Conservation (phyloP, 75 land plant species). For the Pinus tabuliformis region DNA sequence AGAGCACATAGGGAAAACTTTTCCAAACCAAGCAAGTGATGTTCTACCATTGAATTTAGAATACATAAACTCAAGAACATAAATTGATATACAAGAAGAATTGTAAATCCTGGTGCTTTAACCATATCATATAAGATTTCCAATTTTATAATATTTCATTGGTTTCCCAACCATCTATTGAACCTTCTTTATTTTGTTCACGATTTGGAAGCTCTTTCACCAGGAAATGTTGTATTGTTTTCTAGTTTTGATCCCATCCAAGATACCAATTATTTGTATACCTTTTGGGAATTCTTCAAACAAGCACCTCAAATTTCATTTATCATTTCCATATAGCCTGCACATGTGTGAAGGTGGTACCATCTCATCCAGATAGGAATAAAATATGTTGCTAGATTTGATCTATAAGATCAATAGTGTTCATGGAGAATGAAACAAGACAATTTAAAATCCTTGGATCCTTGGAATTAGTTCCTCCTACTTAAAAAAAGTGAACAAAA, state of each 20-base stretch:
- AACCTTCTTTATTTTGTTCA: neutral
- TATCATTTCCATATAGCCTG: slow-evolving; percentile 66
- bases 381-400: slow-evolving; percentile 76
- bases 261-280: slow-evolving; percentile 92
- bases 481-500: too few species aligned
- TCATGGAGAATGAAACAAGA: too few species aligned
- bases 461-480: too few species aligned
- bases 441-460: too few species aligned
- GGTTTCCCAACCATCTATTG: neutral
- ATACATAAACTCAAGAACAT: neutral
- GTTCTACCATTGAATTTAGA: neutral
- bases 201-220: slow-evolving; percentile 23
- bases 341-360: slow-evolving; percentile 90
- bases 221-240: slow-evolving; percentile 57
- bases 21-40: neutral
- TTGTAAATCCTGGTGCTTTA: neutral
- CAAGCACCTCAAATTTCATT: slow-evolving; percentile 28
- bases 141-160: neutral
- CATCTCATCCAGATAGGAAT: slow-evolving; percentile 95
- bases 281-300: slow-evolving; percentile 85
- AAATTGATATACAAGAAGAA: neutral
- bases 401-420: too few species aligned
- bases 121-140: neutral
- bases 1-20: neutral
- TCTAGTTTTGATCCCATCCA: slow-evolving; percentile 91